Conservation (phyloP, 2,329 filamentous ascomycete species). For the Helminthosporium solani region DNA sequence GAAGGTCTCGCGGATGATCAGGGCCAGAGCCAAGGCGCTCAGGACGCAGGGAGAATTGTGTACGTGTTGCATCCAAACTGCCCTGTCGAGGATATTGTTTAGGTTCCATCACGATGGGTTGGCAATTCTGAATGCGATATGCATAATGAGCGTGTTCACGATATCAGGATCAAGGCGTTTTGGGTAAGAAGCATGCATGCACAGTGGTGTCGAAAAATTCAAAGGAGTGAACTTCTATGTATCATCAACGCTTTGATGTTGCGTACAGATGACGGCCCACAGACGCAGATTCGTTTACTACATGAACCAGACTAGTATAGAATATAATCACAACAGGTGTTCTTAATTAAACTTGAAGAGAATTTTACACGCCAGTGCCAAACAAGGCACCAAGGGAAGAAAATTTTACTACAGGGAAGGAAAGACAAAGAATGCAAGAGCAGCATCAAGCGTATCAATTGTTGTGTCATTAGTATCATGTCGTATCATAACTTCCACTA, state of each 20-base stretch:
- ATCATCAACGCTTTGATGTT: too few relatives aligned
- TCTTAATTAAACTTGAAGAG: too few relatives aligned
- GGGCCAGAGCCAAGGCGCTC: slow-evolving; percentile 61
- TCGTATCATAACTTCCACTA: not conserved
- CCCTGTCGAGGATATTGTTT: slow-evolving; percentile 64
- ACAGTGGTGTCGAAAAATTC: not conserved
- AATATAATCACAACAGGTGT: too few relatives aligned
- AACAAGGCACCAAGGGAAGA: too few relatives aligned
- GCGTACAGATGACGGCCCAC: too few relatives aligned
- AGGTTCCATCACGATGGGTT: not conserved
- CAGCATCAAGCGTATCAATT: not conserved
- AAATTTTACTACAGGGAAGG: too few relatives aligned
- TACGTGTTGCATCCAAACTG: slow-evolving; percentile 96
- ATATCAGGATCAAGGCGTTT: not conserved
- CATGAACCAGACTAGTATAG: too few relatives aligned
- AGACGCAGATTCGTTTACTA: too few relatives aligned
- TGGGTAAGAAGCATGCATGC: not conserved
- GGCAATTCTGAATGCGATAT: not conserved
- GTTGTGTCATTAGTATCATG: not conserved
- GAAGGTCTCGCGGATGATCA: slow-evolving; percentile 83
- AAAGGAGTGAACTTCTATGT: not conserved
- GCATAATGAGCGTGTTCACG: not conserved
- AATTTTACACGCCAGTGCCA: too few relatives aligned
- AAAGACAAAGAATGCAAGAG: too few relatives aligned
- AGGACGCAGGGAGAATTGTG: slow-evolving; percentile 56